phyloP scores from a whole-genome alignment of 441 rosid species.

The Euphorbia celastroides region DNA sequence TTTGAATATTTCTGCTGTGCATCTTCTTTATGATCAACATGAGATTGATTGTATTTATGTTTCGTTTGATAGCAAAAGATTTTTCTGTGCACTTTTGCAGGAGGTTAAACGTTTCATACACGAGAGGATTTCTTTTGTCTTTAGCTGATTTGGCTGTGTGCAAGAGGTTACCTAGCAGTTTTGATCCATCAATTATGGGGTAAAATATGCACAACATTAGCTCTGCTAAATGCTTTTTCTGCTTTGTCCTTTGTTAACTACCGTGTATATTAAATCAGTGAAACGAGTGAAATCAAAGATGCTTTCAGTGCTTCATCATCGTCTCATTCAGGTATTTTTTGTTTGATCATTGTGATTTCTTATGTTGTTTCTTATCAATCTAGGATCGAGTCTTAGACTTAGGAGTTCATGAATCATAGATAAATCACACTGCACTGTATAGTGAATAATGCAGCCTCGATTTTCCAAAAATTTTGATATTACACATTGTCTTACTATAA shows the following conservation, averaged over 20 bases:
- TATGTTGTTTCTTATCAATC: background rate
- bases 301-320: slow-evolving; percentile 15
- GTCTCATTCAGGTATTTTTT: slow-evolving; percentile 23
- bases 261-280: slow-evolving; percentile 16
- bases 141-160: slow-evolving; percentile 27
- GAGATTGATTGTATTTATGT: background rate
- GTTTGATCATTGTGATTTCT: background rate
- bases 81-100: slow-evolving; percentile 16
- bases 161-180: slow-evolving; percentile 24
- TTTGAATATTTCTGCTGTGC: background rate
- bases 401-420: background rate
- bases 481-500: background rate
- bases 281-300: slow-evolving; percentile 25
- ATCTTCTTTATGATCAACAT: slow-evolving; percentile 3
- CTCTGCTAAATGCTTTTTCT: background rate
- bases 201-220: slow-evolving; percentile 1
- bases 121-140: slow-evolving; percentile 26
- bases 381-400: too few species aligned
- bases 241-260: too few species aligned
- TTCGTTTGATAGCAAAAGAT: slow-evolving; percentile 8
- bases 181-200: slow-evolving; percentile 28
- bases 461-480: slow-evolving; percentile 4
- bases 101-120: slow-evolving; percentile 18
- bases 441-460: background rate
- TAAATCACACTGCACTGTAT: background rate